Base-by-base conservation (phyloP, 495 filamentous ascomycete species). In the Aspergillus hancockii region DNA sequence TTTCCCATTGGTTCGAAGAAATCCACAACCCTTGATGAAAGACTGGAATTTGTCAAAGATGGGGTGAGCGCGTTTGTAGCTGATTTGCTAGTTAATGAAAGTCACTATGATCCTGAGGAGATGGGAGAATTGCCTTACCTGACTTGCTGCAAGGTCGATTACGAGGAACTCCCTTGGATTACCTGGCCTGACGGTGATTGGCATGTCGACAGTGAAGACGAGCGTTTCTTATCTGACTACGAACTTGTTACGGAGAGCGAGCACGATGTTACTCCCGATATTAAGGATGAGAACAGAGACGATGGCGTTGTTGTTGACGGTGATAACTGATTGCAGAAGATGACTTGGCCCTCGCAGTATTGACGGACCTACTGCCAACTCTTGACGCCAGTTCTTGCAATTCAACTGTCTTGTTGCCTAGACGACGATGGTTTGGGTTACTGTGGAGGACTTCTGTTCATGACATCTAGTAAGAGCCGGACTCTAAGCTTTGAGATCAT, bases 11-110 rank as follows among this genome's bases (percentile, higher is more conserved):
- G 50, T 22, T 6, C 46, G 0, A 65, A 68, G 47, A 70, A 66
- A 8, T 68, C 62, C 8, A 66, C 68, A 9, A 61, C 67, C 19
- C 13, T 68, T 0, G 73, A 79, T 22, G 73, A 71, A n/a, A 77
- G 73, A 50, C 64, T 89, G 12, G 79, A 75, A 14, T 70, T 78
- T 45, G 72, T 81, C 54, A 76, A 81, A 18, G 74, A 61, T 1
- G 57, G 52, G 7, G 49, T 64, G 3, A 66, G 60, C 25, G 14
- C 16, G 4, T 54, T 69, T 22, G 72, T 70, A 4, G 56, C 41
- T 12, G 46, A 55, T n/a, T 32, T 74, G 40, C 28, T 72, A 16
- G 53, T 61, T 21, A 67, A 69, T 28, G 45, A 58, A 9, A 57
- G 64, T 41, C 58, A 52, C 9, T 58, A 72, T 36, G 63, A 66